Conservation (phyloP, 306 rosid genomes). For the Fagus crenata region DNA sequence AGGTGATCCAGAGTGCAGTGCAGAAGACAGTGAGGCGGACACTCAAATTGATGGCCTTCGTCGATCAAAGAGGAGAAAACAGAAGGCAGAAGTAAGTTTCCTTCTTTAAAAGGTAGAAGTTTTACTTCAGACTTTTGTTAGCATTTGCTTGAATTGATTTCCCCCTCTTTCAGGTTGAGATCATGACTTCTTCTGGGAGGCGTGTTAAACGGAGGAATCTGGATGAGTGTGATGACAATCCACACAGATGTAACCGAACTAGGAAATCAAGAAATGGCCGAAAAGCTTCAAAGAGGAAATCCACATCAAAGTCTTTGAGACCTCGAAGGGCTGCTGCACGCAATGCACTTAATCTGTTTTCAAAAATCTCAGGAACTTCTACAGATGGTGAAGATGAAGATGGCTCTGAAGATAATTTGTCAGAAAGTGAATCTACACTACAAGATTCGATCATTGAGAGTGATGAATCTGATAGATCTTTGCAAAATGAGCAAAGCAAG, state of each 20-base stretch:
- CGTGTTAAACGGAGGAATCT: constrained; percentile 88
- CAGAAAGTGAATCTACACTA: constrained; percentile 77
- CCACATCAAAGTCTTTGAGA: constrained; percentile 74
- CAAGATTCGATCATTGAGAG: constrained; percentile 70
- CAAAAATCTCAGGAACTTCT: constrained; percentile 75
- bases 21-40: constrained; percentile 71
- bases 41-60: constrained; percentile 54
- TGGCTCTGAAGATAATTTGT: constrained; percentile 57
- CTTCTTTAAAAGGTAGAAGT: constrained; percentile 3
- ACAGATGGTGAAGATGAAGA: constrained; percentile 82
- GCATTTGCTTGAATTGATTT: constrained; percentile 30
- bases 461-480: constrained; percentile 67
- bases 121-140: constrained; percentile 8
- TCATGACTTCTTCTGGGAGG: constrained; percentile 96
- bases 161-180: constrained; percentile 55
- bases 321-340: constrained; percentile 97
- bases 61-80: constrained; percentile 82
- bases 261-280: constrained; percentile 64
- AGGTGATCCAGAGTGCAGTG: constrained; percentile 65
- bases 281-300: constrained; percentile 59
- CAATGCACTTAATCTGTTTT: constrained; percentile 78
- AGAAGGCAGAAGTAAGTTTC: constrained; percentile 72
- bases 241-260: constrained; percentile 41
- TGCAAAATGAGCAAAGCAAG: constrained; percentile 49
- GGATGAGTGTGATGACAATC: constrained; percentile 70